Evolutionary conservation across 331 rosid genomes (phyloP).

Genomic region (Malus hybrid): DNA sequence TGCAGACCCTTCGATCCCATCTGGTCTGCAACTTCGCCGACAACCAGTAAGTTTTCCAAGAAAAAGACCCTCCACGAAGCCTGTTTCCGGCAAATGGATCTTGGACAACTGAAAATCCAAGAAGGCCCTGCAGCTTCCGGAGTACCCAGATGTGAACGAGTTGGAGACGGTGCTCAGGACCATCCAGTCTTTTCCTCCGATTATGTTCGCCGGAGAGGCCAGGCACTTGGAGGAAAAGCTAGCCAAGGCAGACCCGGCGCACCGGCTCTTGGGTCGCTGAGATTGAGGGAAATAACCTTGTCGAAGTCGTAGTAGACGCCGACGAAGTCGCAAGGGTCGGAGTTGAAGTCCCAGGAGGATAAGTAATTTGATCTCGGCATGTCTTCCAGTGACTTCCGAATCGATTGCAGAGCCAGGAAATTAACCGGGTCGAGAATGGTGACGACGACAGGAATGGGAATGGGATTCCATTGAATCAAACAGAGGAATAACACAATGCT

Average conservation of each 20-base stretch:
- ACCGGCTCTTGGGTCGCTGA: conserved; percentile 86
- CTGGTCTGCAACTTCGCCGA: no score
- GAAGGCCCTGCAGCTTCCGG: conserved; percentile 55
- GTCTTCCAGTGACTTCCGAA: conserved; percentile 59
- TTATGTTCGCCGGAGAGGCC: conserved; percentile 67
- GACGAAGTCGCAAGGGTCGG: conserved; percentile 83
- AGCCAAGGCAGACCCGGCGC: conserved; percentile 68
- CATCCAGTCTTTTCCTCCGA: conserved; percentile 48
- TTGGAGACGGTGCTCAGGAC: conserved; percentile 42
- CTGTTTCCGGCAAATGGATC: conserved; percentile 31
- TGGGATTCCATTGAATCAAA: conserved; percentile 11
- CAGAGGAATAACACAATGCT: conserved; percentile 22
- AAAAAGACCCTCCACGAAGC: not conserved
- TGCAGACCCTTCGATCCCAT: no score
- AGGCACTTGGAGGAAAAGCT: conserved; percentile 54
- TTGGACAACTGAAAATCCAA: conserved; percentile 52
- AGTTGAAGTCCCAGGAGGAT: conserved; percentile 93
- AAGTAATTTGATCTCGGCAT: conserved; percentile 79
- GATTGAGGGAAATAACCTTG: conserved; percentile 75
- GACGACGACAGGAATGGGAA: not conserved
- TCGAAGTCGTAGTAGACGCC: conserved; percentile 80
- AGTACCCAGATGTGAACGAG: conserved; percentile 45
- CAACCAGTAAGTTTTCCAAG: not conserved
- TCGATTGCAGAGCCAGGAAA: conserved; percentile 82
- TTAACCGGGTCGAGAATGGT: conserved; percentile 81